Conservation (phyloP, 1,284 basidiomycete genomes). For the Pascua guehoae region DNA sequence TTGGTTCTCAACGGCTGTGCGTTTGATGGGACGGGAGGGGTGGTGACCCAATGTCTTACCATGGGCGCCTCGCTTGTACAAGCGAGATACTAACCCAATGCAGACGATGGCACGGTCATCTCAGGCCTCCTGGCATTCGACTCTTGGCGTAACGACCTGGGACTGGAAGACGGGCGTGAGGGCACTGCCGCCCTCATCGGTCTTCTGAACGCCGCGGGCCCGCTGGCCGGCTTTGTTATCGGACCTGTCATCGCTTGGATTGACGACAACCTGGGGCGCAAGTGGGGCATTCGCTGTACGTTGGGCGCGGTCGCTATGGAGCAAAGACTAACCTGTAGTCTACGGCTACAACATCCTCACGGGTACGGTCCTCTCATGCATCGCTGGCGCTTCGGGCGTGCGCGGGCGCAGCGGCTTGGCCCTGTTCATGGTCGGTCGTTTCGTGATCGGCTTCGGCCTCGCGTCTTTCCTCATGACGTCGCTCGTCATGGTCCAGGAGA, state of each 20-base stretch:
- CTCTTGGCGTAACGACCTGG: constrained; percentile 46
- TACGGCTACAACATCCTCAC: constrained; percentile 47
- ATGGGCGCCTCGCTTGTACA: neutral
- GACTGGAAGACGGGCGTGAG: constrained; percentile 19
- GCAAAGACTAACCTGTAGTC: constrained; percentile 28
- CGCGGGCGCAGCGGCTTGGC: constrained; percentile 48
- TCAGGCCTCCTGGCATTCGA: constrained; percentile 47
- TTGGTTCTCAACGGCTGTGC: constrained; percentile 50
- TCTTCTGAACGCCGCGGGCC: constrained; percentile 45
- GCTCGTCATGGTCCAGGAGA: constrained; percentile 49
- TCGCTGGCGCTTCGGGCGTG: constrained; percentile 39
- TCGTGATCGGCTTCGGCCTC: constrained; percentile 48
- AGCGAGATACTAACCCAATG: too few relatives aligned
- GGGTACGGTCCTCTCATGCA: constrained; percentile 45
- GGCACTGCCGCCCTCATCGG: constrained; percentile 37
- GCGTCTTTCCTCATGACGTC: constrained; percentile 51
- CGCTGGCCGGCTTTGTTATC: constrained; percentile 43
- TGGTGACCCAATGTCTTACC: neutral
- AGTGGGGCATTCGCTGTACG: constrained; percentile 50
- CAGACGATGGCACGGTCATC: constrained; percentile 49
- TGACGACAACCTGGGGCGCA: constrained; percentile 44
- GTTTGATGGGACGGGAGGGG: constrained; percentile 11
- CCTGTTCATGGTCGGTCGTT: constrained; percentile 44
- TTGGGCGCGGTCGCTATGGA: neutral
- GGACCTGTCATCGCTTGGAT: constrained; percentile 48